A percentile compares a stretch with the other conserved stretches of the same genome.
These are phyloP conservation scores for Onygenales sp. DNA, from an alignment of 2,329 filamentous ascomycete species.

Conservation along the genomic window DNA sequence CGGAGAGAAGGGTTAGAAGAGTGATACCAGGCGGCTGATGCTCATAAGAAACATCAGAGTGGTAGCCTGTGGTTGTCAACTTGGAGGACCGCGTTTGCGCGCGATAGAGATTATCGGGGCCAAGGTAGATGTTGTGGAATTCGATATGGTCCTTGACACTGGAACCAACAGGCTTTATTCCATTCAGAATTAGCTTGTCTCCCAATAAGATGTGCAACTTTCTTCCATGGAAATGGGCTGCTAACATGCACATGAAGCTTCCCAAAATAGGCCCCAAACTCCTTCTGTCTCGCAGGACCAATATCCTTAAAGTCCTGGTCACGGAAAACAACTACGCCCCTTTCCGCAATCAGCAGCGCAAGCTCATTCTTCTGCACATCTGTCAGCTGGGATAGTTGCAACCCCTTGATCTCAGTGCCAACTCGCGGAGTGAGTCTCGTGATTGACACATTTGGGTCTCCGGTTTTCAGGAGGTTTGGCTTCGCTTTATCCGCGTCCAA, in stretches of 20 bases:
- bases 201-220: neutral
- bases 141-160: slow-evolving; percentile 36
- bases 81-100: slow-evolving; percentile 24
- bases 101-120: slow-evolving; percentile 37
- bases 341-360: slow-evolving; percentile 45
- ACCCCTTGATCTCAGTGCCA: slow-evolving; percentile 54
- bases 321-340: slow-evolving; percentile 13
- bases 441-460: slow-evolving; percentile 16
- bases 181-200: neutral
- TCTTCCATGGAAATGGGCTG: slow-evolving; percentile 2
- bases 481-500: slow-evolving; percentile 35
- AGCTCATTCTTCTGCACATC: slow-evolving; percentile 53
- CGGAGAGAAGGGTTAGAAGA: slow-evolving; percentile 17
- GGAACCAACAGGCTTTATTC: slow-evolving; percentile 30
- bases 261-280: slow-evolving; percentile 20
- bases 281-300: slow-evolving; percentile 10
- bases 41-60: slow-evolving; percentile 20
- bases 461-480: slow-evolving; percentile 29
- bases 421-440: slow-evolving; percentile 48
- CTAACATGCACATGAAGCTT: slow-evolving; percentile 16
- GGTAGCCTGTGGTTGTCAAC: slow-evolving; percentile 23
- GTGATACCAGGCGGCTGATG: slow-evolving; percentile 21
- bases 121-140: slow-evolving; percentile 40
- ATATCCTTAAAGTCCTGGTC: slow-evolving; percentile 15
- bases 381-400: slow-evolving; percentile 54